Evolutionary conservation across 2,329 filamentous ascomycete species (phyloP), one percentile per base, ranked within the genome.

Genomic region (Fusarium fujikuroi): DNA sequence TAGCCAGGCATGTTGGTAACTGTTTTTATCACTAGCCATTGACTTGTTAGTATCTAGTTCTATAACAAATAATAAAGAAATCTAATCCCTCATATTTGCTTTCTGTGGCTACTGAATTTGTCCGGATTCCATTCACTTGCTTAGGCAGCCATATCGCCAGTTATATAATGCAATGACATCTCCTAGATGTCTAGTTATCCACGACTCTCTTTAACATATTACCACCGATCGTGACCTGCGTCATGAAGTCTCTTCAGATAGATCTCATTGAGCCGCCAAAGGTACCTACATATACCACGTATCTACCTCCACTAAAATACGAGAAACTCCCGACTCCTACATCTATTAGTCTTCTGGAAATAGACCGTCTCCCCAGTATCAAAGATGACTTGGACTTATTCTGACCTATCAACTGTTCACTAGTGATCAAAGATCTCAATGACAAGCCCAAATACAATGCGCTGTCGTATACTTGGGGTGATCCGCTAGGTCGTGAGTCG

Each of bases 401-500:
- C 11, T 11, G 8, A 28, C 23, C 43, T 7, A 19, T 46, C 4
- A 25, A 16, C 0, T 44, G 43, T 14, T 44, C 43, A 14, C 7
- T 44, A 2, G 43, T 44, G 23, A 2, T 44, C 43, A 25, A 19
- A 4, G 43, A 44, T 9, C 43, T 44, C 2, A 25, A 9, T 0
- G 11, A 25, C 0, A 5, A 0, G 0, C 43, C 23, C 0, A 19
- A 3, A 19, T 44, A 44, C 43, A 7, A 19, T 44, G 7, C 23
- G 9, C 5, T 44, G 5, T 44, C 23, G 11, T 44, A 25, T 4
- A 14, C 43, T 3, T 44, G 43, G 23, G 43, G 18, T 19, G 8
- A 44, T 19, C 43, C 43, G 1, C 0, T 44, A 7, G 23, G 43
- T 6, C 16, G 23, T 44, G 43, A 44, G 23, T 9, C 23, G 3